These are phyloP conservation scores for Trichophyton rubrum DNA, from an alignment of 2,329 filamentous ascomycete species.

Conservation along the genomic window DNA sequence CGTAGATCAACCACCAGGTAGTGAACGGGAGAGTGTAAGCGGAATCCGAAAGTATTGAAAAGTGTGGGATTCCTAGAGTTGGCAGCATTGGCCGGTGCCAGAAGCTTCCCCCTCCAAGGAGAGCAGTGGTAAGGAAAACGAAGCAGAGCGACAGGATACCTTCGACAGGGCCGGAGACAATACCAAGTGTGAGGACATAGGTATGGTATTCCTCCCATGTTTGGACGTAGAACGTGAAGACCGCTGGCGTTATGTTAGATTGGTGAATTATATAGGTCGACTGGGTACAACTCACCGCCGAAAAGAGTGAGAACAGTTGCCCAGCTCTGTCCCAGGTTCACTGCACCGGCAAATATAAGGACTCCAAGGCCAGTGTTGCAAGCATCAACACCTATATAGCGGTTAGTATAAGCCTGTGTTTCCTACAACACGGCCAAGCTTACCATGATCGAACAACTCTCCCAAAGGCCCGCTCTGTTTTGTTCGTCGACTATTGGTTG, in stretches of 20 bases:
- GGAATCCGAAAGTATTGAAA: slow-evolving; percentile 51
- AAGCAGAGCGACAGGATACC: slow-evolving; percentile 72
- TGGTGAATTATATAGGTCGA: not conserved
- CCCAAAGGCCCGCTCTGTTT: slow-evolving; percentile 85
- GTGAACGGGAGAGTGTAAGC: slow-evolving; percentile 76
- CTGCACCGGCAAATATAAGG: slow-evolving; percentile 77
- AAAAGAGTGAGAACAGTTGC: slow-evolving; percentile 73
- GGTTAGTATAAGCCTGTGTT: not conserved
- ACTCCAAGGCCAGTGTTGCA: slow-evolving; percentile 92
- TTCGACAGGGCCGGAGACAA: slow-evolving; percentile 90
- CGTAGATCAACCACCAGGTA: slow-evolving; percentile 86
- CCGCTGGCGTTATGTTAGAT: slow-evolving; percentile 38
- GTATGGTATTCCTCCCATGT: slow-evolving; percentile 99
- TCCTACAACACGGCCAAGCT: not conserved
- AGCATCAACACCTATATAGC: slow-evolving; percentile 61
- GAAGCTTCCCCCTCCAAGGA: slow-evolving; percentile 77
- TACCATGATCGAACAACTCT: slow-evolving; percentile 91
- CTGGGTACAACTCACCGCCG: slow-evolving; percentile 47
- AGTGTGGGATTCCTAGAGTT: slow-evolving; percentile 55
- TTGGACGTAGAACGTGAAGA: slow-evolving; percentile 95
- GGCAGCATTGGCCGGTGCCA: slow-evolving; percentile 76
- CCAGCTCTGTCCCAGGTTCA: slow-evolving; percentile 91
- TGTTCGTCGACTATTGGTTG: slow-evolving; percentile 56
- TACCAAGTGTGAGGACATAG: slow-evolving; percentile 79
- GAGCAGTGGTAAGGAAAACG: slow-evolving; percentile 73